Conservation (phyloP, 768 basidiomycete genomes). For the Leccinum broughii region DNA sequence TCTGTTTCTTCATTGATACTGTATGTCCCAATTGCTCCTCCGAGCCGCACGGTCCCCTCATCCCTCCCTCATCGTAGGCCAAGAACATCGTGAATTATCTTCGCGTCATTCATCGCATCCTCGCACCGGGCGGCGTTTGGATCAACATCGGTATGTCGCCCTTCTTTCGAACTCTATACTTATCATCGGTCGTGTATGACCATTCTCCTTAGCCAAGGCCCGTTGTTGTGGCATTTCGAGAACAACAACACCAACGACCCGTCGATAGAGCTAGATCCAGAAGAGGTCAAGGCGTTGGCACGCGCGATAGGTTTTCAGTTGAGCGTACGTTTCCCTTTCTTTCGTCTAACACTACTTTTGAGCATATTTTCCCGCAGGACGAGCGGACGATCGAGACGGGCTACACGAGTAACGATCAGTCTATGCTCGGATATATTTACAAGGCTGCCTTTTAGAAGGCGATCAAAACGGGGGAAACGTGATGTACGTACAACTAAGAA, state of each 20-base stretch:
- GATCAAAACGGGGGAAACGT: conserved; percentile 35
- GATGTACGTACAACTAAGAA: neutral
- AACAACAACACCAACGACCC: conserved; percentile 80
- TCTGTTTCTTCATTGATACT: conserved; percentile 98
- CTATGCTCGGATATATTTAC: conserved; percentile 86
- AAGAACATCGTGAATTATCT: conserved; percentile 92
- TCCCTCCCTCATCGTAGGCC: conserved; percentile 48
- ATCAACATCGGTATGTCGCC: conserved; percentile 62
- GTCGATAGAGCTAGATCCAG: conserved; percentile 86
- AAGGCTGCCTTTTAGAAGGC: conserved; percentile 85
- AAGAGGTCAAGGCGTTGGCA: conserved; percentile 80
- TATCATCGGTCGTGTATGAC: neutral
- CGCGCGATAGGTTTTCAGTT: conserved; percentile 79
- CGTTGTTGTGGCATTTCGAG: conserved; percentile 95
- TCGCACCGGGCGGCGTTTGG: conserved; percentile 88
- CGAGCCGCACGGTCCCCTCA: too few relatives aligned
- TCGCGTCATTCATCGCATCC: conserved; percentile 75
- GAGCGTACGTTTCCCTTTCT: conserved; percentile 48
- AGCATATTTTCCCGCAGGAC: conserved; percentile 52
- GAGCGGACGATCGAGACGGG: conserved; percentile 79
- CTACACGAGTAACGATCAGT: conserved; percentile 80
- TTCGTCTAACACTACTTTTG: neutral
- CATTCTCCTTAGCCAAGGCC: conserved; percentile 48
- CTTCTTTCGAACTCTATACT: too few relatives aligned
- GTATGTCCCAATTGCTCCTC: conserved; percentile 40